phyloP scores from a whole-genome alignment of 495 filamentous ascomycete genomes.

The Amphirosellinia nigrospora region DNA sequence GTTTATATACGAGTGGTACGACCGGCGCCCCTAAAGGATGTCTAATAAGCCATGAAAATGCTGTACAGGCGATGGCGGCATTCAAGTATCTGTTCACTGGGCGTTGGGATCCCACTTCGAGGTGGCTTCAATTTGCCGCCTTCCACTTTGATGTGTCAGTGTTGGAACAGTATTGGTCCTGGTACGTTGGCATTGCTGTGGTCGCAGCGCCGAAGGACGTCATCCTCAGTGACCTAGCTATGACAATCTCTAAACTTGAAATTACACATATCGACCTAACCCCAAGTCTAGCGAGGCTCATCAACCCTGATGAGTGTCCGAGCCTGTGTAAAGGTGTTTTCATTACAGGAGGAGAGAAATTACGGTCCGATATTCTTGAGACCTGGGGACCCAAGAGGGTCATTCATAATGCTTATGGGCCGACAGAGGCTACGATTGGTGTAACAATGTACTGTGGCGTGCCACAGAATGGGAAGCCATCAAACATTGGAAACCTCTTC shows the following conservation, averaged over 20 bases:
- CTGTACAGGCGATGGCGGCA: slow-evolving; percentile 76
- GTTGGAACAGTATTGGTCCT: slow-evolving; percentile 87
- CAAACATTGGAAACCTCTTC: slow-evolving; percentile 86
- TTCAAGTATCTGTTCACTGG: slow-evolving; percentile 71
- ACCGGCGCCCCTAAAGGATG: slow-evolving; percentile 83
- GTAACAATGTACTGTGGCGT: slow-evolving; percentile 80
- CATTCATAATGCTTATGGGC: slow-evolving; percentile 82
- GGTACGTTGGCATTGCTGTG: slow-evolving; percentile 82
- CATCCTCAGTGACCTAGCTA: slow-evolving; percentile 76
- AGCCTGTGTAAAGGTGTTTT: slow-evolving; percentile 72
- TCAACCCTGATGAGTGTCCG: slow-evolving; percentile 72
- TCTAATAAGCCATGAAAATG: slow-evolving; percentile 74
- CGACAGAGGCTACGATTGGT: slow-evolving; percentile 90
- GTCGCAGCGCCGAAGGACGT: slow-evolving; percentile 78
- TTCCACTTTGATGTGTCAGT: slow-evolving; percentile 91
- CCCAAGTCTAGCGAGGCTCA: slow-evolving; percentile 65
- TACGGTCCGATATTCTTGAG: slow-evolving; percentile 75
- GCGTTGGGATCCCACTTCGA: slow-evolving; percentile 71
- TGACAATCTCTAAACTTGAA: slow-evolving; percentile 67
- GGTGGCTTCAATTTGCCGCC: slow-evolving; percentile 86
- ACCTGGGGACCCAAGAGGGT: slow-evolving; percentile 67
- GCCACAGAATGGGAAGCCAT: slow-evolving; percentile 70
- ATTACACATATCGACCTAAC: slow-evolving; percentile 91
- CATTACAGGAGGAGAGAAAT: slow-evolving; percentile 75
- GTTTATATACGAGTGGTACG: slow-evolving; percentile 82